Evolutionary conservation across 2,329 filamentous ascomycete species (phyloP), one percentile per base, ranked within the genome.

Genomic region (Trichoderma harzianum): DNA sequence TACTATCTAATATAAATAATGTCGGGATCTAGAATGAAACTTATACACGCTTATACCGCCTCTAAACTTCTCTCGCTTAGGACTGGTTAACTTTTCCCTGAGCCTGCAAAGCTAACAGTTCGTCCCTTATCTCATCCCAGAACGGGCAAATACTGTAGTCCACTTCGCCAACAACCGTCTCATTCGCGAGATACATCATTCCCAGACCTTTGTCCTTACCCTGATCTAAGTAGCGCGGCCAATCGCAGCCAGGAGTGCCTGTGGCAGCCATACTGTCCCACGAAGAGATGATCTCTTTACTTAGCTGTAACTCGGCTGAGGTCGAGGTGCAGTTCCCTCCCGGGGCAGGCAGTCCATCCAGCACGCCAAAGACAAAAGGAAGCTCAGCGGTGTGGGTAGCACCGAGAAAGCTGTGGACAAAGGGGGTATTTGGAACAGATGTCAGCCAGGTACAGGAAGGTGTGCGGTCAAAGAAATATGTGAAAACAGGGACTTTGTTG

Each of bases 331-430:
- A 65, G 39, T 53, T 65, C 18, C 62, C 62, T 26, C 62, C 62
- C 16, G 62, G 62, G 3, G 62, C 62, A n/a, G 62, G 62, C 7
- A 65, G 28, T 11, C 62, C 62, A 14, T 65, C 43, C 62, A 65
- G 7, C 6, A 65, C 28, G 6, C 62, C 62, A 53, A 65, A 65
- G 18, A 65, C 43, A 65, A 65, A 65, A 18, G 62, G 62, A 53
- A 65, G 43, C 62, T 65, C 62, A 18, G 62, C 62, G 5, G 62
- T 65, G 28, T 65, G 62, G n/a, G 62, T 65, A 32, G 62, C 62
- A 65, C 62, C 43, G n/a, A 65, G 62, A 65, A 65, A 65, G 62
- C 39, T 21, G 12, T 65, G 43, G 24, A 65, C 43, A 53, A 65
- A 65, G 10, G 62, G 28, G 4, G 21, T 18, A 8, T 53, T 18